A percentile compares a stretch with the other conserved stretches of the same genome.
phyloP scores from a whole-genome alignment of 202 grass and related monocot genomes.

The Bolboschoenoplectus hybrid region DNA sequence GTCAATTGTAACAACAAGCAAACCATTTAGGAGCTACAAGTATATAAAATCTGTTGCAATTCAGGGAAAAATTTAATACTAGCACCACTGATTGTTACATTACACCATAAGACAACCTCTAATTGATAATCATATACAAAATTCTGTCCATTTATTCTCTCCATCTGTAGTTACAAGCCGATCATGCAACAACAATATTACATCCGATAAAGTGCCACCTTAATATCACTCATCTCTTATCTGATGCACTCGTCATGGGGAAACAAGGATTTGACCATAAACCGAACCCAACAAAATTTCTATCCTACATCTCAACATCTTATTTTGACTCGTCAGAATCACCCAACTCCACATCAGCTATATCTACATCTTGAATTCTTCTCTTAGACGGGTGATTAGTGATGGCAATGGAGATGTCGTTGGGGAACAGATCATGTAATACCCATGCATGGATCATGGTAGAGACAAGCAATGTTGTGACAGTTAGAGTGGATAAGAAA shows the following conservation, averaged over 20 bases:
- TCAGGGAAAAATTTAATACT: neutral
- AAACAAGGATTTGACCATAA: neutral
- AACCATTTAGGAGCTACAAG: neutral
- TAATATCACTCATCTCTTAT: neutral
- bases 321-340: constrained; percentile 12
- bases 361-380: constrained; percentile 22
- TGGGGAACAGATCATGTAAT: constrained; percentile 80
- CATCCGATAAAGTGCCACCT: neutral
- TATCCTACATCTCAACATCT: neutral
- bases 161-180: neutral
- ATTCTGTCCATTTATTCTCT: neutral
- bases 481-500: constrained; percentile 62
- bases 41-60: neutral
- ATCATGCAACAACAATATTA: constrained; percentile 1
- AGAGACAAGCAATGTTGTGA: constrained; percentile 57
- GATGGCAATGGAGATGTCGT: constrained; percentile 95
- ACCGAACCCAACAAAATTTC: constrained; percentile 10
- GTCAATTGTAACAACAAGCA: neutral
- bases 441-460: constrained; percentile 77
- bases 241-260: neutral
- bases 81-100: neutral
- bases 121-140: constrained; percentile 14
- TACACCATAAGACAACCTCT: neutral
- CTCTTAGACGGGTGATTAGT: constrained; percentile 39
- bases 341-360: constrained; percentile 28